Percentiles rank a stretch among this genome's conserved stretches.
phyloP scores from a whole-genome alignment of 1,284 basidiomycete genomes.

The Pisolithus thermaeus region DNA sequence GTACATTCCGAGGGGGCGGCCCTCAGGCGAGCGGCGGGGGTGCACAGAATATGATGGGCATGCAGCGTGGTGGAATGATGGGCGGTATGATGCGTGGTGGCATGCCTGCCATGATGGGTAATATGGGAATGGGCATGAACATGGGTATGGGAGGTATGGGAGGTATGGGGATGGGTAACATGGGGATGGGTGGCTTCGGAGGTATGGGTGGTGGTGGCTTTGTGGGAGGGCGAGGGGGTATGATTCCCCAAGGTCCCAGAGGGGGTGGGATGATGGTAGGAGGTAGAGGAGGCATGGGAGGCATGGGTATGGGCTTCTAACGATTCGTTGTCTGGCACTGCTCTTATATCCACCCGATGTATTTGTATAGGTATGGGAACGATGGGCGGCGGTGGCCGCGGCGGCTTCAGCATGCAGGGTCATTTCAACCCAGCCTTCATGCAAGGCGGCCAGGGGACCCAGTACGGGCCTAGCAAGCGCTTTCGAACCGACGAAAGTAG shows the following conservation, averaged over 20 bases:
- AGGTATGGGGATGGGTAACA: conserved; percentile 40
- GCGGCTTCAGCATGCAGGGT: conserved; percentile 47
- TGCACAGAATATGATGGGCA: conserved; percentile 29
- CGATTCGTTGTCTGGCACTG: conserved; percentile 29
- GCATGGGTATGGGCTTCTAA: conserved; percentile 71
- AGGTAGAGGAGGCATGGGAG: conserved; percentile 34
- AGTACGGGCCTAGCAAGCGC: conserved; percentile 44
- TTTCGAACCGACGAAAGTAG: conserved; percentile 43
- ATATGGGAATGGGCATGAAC: conserved; percentile 32
- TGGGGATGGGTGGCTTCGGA: conserved; percentile 45
- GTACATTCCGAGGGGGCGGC: conserved; percentile 46
- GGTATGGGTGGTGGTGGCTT: conserved; percentile 33
- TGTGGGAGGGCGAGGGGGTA: conserved; percentile 44
- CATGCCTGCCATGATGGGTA: conserved; percentile 20
- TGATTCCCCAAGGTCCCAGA: conserved; percentile 59
- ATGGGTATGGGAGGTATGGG: conserved; percentile 28
- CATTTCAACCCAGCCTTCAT: conserved; percentile 74
- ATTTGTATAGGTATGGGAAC: conserved; percentile 45
- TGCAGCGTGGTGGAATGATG: conserved; percentile 23
- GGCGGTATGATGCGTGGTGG: conserved; percentile 31
- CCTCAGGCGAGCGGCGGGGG: conserved; percentile 25
- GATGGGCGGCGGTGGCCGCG: conserved; percentile 39
- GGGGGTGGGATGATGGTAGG: conserved; percentile 42
- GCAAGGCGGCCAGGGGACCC: conserved; percentile 36
- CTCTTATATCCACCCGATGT: conserved; percentile 38